These are phyloP conservation scores for Tuber indicum DNA, from an alignment of 495 filamentous ascomycete genomes.

Conservation along the genomic window DNA sequence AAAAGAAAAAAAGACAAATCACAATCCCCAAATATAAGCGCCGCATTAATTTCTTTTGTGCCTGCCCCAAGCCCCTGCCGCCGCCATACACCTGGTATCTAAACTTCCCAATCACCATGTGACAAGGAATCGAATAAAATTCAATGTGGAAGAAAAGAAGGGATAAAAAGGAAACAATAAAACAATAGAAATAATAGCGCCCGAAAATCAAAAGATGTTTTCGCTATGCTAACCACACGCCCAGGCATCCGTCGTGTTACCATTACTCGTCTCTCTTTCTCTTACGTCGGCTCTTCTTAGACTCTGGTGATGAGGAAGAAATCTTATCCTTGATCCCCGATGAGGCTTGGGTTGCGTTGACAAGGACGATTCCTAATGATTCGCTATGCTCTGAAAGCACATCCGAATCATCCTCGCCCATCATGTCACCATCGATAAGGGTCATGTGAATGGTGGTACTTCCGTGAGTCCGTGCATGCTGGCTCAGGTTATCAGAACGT, in stretches of 20 bases:
- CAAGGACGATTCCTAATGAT: slow-evolving; percentile 38
- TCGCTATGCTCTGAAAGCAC: slow-evolving; percentile 31
- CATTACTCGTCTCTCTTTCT: slow-evolving; percentile 40
- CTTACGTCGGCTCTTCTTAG: slow-evolving; percentile 41
- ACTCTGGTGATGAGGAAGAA: slow-evolving; percentile 31
- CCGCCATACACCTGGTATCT: slow-evolving; percentile 27
- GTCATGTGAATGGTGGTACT: slow-evolving; percentile 83
- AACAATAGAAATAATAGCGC: slow-evolving; percentile 28
- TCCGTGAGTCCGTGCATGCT: slow-evolving; percentile 92
- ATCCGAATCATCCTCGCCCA: slow-evolving; percentile 37
- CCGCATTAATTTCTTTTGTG: slow-evolving; percentile 40
- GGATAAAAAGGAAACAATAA: slow-evolving; percentile 16
- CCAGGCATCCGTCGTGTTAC: slow-evolving; percentile 17
- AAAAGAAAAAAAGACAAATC: slow-evolving; percentile 37
- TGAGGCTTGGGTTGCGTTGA: slow-evolving; percentile 37
- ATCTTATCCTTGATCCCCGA: slow-evolving; percentile 40
- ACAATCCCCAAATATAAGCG: slow-evolving; percentile 39
- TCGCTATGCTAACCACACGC: slow-evolving; percentile 27
- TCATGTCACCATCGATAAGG: slow-evolving; percentile 62
- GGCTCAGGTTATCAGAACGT: slow-evolving; percentile 90
- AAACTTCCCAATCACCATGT: slow-evolving; percentile 29
- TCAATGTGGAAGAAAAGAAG: slow-evolving; percentile 13
- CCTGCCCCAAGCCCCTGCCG: slow-evolving; percentile 22
- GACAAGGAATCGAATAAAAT: slow-evolving; percentile 11
- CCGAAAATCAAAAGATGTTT: slow-evolving; percentile 23